Base-by-base conservation (phyloP, 2,329 filamentous ascomycete species). In the Endocalyx cinctus region DNA sequence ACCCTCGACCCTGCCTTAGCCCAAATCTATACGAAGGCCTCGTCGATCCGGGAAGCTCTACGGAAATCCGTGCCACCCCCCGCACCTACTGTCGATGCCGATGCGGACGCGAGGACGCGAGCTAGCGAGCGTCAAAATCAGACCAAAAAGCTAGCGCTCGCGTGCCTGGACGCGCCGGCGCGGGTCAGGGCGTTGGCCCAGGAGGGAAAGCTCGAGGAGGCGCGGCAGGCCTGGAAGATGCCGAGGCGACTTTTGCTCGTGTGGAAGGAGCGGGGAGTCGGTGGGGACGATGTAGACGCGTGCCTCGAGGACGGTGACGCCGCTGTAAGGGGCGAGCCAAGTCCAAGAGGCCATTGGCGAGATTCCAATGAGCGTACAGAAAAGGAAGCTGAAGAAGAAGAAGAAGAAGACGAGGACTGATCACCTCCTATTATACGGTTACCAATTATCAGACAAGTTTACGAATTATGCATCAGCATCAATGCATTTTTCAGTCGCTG, bases 1-100 rank as follows among this genome's bases (percentile, higher is more conserved):
- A 87, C 81, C 0, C 69, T 89, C 19, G 78, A 83, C 44, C 79
- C 80, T 3, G 84, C 84, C 23, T 84, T 90, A 31, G 74, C 76
- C 3, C 80, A 85, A 42, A 87, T 90, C 46, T 86, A 85, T 48
- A 71, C 71, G 20, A 69, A 76, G 49, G 74, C 75, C 6, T 67
- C 62, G 3, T 62, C 65, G 25, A 80, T 80, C 48, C 66, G 69
- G 42, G 69, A 72, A 39, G 62, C 63, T 10, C 54, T 79, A 16
- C 67, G 72, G 34, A 51, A 63, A 27, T 62, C 61, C 4, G 58
- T 77, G 2, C 68, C 70, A 2, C 51, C 63, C 3, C 71, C 72
- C 3, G n/a, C n/a, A n/a, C n/a, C n/a, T n/a, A n/a, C n/a, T n/a
- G n/a, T n/a, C n/a, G n/a, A n/a, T n/a, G n/a, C n/a, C n/a, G 63